phyloP scores from a whole-genome alignment of 106 monocot species.

The Apostasia shenzhenica region DNA sequence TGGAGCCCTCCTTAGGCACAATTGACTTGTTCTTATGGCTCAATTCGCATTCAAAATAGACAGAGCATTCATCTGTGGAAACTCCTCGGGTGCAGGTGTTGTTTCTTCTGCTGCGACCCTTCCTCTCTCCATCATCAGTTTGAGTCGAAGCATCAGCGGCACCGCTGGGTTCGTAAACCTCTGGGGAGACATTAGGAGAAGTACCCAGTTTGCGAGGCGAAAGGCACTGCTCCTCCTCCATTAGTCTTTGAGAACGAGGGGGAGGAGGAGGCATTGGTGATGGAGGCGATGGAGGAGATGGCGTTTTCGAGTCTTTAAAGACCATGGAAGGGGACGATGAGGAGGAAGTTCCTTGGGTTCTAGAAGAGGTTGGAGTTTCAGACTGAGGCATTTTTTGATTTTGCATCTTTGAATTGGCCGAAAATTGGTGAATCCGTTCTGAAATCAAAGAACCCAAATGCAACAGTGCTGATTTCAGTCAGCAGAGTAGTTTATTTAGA shows the following conservation, averaged over 20 bases:
- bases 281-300: constrained; percentile 18
- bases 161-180: constrained; percentile 17
- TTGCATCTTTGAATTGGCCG: constrained; percentile 15
- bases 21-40: not conserved
- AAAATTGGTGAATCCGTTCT: not conserved
- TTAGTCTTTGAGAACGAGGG: not conserved
- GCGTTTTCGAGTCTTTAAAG: constrained; percentile 31
- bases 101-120: not conserved
- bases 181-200: not conserved
- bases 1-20: constrained; percentile 6
- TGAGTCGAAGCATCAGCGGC: constrained; percentile 54
- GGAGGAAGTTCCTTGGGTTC: constrained; percentile 23
- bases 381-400: constrained; percentile 13
- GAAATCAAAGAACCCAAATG: not conserved
- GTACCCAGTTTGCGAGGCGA: not conserved
- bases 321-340: constrained; percentile 23
- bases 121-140: constrained; percentile 27
- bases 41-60: constrained; percentile 9
- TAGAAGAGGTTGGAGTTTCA: constrained; percentile 25
- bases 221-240: constrained; percentile 19
- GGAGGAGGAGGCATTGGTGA: constrained; percentile 10
- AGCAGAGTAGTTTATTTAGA: not conserved
- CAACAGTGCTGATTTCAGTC: not conserved
- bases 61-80: constrained; percentile 30
- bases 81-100: constrained; percentile 16